phyloP scores from a whole-genome alignment of 768 basidiomycete genomes.

The Leccinum boreale region DNA sequence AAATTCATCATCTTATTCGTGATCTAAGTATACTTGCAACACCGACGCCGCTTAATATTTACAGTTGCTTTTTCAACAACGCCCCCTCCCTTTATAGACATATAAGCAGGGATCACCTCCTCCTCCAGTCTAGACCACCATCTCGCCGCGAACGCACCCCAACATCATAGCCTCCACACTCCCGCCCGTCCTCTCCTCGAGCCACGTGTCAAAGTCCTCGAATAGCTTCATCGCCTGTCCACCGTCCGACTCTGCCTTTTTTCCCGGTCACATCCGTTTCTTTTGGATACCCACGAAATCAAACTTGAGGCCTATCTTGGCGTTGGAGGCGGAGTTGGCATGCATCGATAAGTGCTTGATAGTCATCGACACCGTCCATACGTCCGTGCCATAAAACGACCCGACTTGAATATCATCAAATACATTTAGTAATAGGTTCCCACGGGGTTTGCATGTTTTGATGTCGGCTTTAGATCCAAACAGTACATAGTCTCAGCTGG shows the following conservation, averaged over 20 bases:
- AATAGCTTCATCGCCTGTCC: conserved; percentile 70
- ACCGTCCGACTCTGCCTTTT: conserved; percentile 45
- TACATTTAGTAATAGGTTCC: too few species aligned
- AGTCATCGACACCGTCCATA: conserved; percentile 71
- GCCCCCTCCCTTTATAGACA: too few species aligned
- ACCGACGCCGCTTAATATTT: neutral
- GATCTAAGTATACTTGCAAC: neutral
- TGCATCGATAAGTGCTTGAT: conserved; percentile 44
- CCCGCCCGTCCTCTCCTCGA: conserved; percentile 59
- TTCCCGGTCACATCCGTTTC: conserved; percentile 82
- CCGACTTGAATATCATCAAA: too few species aligned
- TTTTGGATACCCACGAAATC: conserved; percentile 84
- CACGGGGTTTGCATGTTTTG: too few species aligned
- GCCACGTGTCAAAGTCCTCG: conserved; percentile 69
- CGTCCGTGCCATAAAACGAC: conserved; percentile 75
- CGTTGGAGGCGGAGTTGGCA: neutral
- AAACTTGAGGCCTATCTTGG: conserved; percentile 40
- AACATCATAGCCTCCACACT: conserved; percentile 66
- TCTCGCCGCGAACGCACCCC: conserved; percentile 67
- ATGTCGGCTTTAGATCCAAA: too few species aligned
- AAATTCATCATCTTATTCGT: neutral
- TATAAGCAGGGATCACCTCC: too few species aligned
- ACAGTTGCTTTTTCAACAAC: too few species aligned
- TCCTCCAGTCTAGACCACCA: conserved; percentile 31
- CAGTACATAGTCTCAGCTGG: too few species aligned